Base-by-base conservation (phyloP, 2,329 filamentous ascomycete species). In the Aphanoascus verrucosus region DNA sequence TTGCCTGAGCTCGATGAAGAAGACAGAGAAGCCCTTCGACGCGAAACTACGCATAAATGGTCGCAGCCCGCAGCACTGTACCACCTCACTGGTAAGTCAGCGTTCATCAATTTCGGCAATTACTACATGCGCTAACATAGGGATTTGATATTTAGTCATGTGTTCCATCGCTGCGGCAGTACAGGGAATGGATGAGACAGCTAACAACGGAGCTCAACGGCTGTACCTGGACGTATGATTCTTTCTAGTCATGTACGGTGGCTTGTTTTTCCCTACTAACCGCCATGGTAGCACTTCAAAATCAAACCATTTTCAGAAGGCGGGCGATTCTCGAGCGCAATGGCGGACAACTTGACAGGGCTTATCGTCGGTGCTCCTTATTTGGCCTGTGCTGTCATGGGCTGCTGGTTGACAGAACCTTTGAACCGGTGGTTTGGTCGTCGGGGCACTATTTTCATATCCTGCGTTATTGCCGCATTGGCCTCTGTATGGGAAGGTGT, bases 111-210 rank as follows among this genome's bases (percentile, higher is more conserved):
- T 50, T 32, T 43, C 15, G 15, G 31, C 20, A 14, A 23, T 57
- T 17, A 20, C 7, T 7, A 20, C 17, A 42, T 15, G 23, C 15
- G 28, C 17, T 28, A 23, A 17, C 48, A 15, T 37, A 44, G 43
- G 44, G 19, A 42, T 17, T 35, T 17, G 32, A 63, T 67, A 28
- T 4, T 7, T 28, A 61, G 66, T 72, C n/a, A 72, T 78, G 61
- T 77, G 74, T 59, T 75, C 76, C 2, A 66, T 79, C 17, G 76
- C 74, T 1, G 77, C 77, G 2, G 76, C 76, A 5, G 75, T 78
- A 2, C 79, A 73, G 66, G 74, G 71, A 5, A 75, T 75, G 74
- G 74, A 76, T 46, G 72, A 76, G 51, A 75, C 73, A 0, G 72
- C 70, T 34, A 74, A 74, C 56, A 76, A 77, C 52, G 74, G 74